Conservation (phyloP, 2,329 filamentous ascomycete species). For the Geosmithia flava region DNA sequence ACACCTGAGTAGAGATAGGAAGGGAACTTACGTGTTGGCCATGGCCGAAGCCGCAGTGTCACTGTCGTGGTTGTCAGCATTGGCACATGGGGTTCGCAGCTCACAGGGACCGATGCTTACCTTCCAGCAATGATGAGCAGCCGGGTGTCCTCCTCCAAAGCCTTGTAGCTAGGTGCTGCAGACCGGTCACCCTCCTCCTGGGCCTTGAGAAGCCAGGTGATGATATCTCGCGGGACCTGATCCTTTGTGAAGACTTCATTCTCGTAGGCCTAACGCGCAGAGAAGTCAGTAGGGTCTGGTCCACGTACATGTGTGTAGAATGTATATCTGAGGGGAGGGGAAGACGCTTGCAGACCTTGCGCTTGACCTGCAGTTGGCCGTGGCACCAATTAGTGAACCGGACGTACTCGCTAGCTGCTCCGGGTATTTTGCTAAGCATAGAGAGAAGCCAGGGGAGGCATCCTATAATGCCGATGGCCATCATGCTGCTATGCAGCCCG, state of each 20-base stretch:
- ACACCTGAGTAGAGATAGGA: too few species aligned
- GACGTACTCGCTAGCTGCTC: constrained; percentile 1
- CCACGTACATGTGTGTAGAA: too few species aligned
- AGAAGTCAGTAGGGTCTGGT: too few species aligned
- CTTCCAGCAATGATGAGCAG: constrained; percentile 4
- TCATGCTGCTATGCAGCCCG: constrained; percentile 8
- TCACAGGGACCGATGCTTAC: neutral
- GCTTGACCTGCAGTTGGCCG: constrained; percentile 1
- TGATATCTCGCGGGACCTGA: constrained; percentile 1
- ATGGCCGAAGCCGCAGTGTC: constrained; percentile 2
- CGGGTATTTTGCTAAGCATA: constrained; percentile 2
- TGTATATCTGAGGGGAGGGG: too few species aligned
- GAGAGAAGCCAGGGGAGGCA: constrained; percentile 2
- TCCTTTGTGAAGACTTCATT: neutral
- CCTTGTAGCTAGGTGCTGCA: constrained; percentile 1
- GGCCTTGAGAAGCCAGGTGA: constrained; percentile 2
- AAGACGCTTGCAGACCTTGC: neutral
- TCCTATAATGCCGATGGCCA: constrained; percentile 4
- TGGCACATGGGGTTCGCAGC: neutral
- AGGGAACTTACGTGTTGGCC: constrained; percentile 2
- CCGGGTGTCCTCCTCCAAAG: constrained; percentile 2
- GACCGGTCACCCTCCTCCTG: constrained; percentile 1
- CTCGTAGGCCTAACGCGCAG: too few species aligned
- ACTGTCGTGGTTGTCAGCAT: neutral
- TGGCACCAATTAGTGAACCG: constrained; percentile 1